A percentile compares a stretch with the other conserved stretches of the same genome.
Conservation (phyloP, 1,284 basidiomycete species). For the Ustilago bromivora region DNA sequence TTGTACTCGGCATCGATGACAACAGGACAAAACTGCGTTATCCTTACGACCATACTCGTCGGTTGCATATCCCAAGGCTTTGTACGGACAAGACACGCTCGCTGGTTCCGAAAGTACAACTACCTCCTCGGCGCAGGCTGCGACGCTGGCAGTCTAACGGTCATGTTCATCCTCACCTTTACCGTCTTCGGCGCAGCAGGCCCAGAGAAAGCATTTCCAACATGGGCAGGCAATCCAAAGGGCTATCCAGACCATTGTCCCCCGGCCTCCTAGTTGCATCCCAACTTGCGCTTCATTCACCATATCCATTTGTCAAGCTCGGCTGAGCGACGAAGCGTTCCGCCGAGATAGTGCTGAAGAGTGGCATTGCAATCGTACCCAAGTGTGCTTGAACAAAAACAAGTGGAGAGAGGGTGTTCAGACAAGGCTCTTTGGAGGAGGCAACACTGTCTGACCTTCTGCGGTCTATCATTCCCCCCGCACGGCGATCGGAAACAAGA, state of each 20-base stretch:
- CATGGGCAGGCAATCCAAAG: constrained; percentile 35
- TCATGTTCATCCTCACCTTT: constrained; percentile 78
- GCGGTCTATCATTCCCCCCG: constrained; percentile 23
- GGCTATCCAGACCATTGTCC: constrained; percentile 31
- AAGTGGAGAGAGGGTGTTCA: neutral
- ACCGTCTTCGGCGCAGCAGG: constrained; percentile 78
- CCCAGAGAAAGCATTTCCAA: constrained; percentile 73
- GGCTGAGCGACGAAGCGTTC: constrained; percentile 50
- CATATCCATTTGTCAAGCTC: constrained; percentile 18
- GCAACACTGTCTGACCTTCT: constrained; percentile 47
- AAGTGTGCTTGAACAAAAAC: too few relatives aligned
- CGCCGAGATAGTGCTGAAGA: constrained; percentile 1
- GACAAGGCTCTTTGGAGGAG: constrained; percentile 50
- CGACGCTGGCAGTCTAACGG: constrained; percentile 78
- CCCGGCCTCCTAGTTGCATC: constrained; percentile 8
- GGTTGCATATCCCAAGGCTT: constrained; percentile 76
- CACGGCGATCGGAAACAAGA: neutral
- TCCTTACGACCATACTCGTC: constrained; percentile 74
- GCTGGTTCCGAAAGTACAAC: constrained; percentile 77
- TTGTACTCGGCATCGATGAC: constrained; percentile 64
- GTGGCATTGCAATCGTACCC: neutral
- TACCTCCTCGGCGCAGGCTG: constrained; percentile 78
- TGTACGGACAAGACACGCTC: constrained; percentile 75
- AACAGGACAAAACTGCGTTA: constrained; percentile 75
- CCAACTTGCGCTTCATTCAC: too few relatives aligned